Evolutionary conservation across 2,329 filamentous ascomycete genomes (phyloP), one percentile per base, ranked within the genome.

Genomic region (Paecilomyces variotii): DNA sequence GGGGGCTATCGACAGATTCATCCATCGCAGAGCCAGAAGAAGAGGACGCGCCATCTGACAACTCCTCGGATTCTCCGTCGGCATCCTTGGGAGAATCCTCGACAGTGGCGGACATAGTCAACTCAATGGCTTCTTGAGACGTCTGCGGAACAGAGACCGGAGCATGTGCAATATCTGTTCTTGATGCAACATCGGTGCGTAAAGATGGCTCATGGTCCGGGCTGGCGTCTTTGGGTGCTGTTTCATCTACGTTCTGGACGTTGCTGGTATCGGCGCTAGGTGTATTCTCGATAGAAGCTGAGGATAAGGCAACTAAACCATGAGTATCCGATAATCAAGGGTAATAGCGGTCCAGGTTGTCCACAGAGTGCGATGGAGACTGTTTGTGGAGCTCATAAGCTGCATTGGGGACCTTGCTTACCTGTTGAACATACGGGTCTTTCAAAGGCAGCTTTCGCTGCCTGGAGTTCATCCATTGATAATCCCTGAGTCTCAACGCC

Each of bases 401-500:
- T 4, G 7, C 35, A 49, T 25, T 49, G 28, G 24, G 50, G 25
- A 25, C 34, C 34, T 19, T 24, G 27, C 60, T 60, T 26, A 63
- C 68, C 57, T 52, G 56, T 59, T 7, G 55, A 25, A 52, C 59
- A 57, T 56, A 67, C 58, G 49, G 63, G 59, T 28, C 60, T 53
- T 60, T 68, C 64, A 19, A 64, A 35, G 32, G 61, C 64, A 28
- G 60, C 61, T 57, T 67, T 65, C 11, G 67, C 67, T 3, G 75
- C 74, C 59, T 78, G 73, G 26, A 81, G 69, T 56, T 78, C 73
- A 26, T 74, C 74, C 58, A 78, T 68, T 2, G 76, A 72, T 64
- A 79, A 73, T 3, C 77, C 77, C 56, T 78, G 74, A 1, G 79
- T 78, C 57, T 82, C 76, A 49, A 79, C 65, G 45, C 77, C 77